Evolutionary conservation across 1,284 basidiomycete species (phyloP).

Genomic region (Heterobasidion irregulare): DNA sequence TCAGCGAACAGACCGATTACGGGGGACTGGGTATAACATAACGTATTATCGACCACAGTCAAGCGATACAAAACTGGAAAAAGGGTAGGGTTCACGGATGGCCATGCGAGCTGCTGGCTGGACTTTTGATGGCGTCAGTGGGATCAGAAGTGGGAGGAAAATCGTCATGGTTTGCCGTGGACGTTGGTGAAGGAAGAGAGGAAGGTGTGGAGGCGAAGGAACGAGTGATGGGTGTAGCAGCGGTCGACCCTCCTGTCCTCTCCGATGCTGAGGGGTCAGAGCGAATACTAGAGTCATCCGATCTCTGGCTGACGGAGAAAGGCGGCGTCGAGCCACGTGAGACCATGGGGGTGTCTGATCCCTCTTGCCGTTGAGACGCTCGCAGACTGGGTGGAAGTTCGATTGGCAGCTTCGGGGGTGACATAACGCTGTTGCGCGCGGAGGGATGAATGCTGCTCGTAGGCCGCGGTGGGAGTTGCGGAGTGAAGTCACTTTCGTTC

Average conservation of each 20-base stretch:
- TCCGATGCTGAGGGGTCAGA: neutral
- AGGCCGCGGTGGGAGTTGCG: constrained; percentile 58
- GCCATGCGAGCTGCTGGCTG: neutral
- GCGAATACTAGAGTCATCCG: neutral
- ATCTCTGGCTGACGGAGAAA: neutral
- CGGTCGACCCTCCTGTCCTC: neutral
- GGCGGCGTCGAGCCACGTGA: neutral
- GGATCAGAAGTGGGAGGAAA: neutral
- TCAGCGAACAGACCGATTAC: too few species aligned
- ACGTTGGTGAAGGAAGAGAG: neutral
- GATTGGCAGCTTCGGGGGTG: neutral
- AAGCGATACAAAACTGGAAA: neutral
- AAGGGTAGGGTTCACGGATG: neutral
- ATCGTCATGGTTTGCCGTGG: neutral
- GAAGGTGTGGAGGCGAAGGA: neutral
- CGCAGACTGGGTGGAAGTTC: neutral
- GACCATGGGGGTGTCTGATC: neutral
- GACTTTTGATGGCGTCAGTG: neutral
- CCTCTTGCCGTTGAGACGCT: too few species aligned
- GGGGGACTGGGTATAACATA: neutral
- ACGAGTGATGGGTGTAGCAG: neutral
- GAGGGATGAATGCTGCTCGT: constrained; percentile 66
- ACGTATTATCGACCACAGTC: too few species aligned
- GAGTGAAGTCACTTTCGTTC: constrained; percentile 48
- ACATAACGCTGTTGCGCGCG: constrained; percentile 2